Percentiles rank a stretch among this genome's conserved stretches.
These are phyloP conservation scores for Monosporozyma solicola DNA, from an alignment of 805 yeast species.

Conservation along the genomic window DNA sequence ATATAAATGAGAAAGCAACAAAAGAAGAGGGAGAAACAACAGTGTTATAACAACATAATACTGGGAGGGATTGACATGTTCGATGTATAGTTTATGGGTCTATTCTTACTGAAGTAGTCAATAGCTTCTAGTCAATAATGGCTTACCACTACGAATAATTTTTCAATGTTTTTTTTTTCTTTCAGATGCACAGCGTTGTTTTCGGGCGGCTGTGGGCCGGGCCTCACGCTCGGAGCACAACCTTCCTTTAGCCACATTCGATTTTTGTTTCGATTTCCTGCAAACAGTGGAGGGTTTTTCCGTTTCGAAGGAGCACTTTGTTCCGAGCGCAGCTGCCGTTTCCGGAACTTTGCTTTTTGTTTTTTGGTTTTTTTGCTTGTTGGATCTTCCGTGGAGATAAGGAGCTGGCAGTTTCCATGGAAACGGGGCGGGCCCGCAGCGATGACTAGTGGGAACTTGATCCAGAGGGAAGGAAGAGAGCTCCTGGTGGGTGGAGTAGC, in stretches of 20 bases:
- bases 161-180: neutral
- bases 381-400: no score
- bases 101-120: neutral
- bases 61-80: neutral
- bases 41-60: neutral
- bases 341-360: no score
- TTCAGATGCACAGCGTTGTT: neutral
- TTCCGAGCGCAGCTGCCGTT: no score
- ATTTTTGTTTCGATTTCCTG: neutral
- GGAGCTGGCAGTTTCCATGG: no score
- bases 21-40: neutral
- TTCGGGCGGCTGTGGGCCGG: neutral
- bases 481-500: no score
- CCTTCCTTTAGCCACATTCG: neutral
- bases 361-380: no score
- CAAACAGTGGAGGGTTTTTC: neutral
- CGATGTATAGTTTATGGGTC: neutral
- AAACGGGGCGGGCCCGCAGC: no score
- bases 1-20: neutral
- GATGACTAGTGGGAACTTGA: no score
- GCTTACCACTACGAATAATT: neutral
- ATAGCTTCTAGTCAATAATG: neutral
- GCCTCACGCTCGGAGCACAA: neutral
- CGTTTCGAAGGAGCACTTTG: neutral
- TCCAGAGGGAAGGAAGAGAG: no score